Evolutionary conservation across 2,329 filamentous ascomycete species (phyloP), one percentile per base, ranked within the genome.

Genomic region (Colletotrichum orchidophilum): DNA sequence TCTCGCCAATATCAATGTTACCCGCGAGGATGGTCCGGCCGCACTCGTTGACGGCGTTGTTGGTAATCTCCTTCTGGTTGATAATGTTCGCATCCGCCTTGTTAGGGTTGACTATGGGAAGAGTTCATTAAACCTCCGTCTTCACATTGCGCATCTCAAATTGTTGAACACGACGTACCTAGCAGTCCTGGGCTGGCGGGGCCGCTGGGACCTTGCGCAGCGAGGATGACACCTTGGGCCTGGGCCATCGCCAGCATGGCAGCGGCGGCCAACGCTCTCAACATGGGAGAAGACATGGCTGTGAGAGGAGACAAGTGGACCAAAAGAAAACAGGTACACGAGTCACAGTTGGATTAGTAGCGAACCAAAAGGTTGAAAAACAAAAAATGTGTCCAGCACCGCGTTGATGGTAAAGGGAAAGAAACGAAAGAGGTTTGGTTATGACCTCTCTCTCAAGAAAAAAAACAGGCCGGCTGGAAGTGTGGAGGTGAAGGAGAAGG

Each of bases 11-110:
- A 73, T 92, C 88, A 75, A 92, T 92, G 81, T 87, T 88, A 53
- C 91, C 91, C 64, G 81, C 77, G 63, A 88, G 77, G 76, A 91
- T 83, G 9, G 90, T 93, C 70, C 90, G 86, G 52, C 91, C 91
- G 76, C 91, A 92, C 67, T 87, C 84, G 74, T 88, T 89, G 59
- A 88, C 88, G 7, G 86, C 77, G 74, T 88, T 88, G 59, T 82
- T 79, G 5, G 73, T 69, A 73, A 88, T 85, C 80, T 89, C 84
- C 13, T 85, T 85, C 68, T 89, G 87, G 63, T 86, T 85, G 79
- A 92, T 92, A 76, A 91, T 85, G 64, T 89, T 91, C 6, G 89
- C 84, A 67, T 92, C 90, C 72, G 88, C 87, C 76, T 92, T 89
- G 82, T 90, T 92, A 18, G 89, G 12, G 90, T 88, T 84, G 72